These are phyloP conservation scores for Xylaria flabelliformis DNA, from an alignment of 495 filamentous ascomycete genomes.

Conservation along the genomic window DNA sequence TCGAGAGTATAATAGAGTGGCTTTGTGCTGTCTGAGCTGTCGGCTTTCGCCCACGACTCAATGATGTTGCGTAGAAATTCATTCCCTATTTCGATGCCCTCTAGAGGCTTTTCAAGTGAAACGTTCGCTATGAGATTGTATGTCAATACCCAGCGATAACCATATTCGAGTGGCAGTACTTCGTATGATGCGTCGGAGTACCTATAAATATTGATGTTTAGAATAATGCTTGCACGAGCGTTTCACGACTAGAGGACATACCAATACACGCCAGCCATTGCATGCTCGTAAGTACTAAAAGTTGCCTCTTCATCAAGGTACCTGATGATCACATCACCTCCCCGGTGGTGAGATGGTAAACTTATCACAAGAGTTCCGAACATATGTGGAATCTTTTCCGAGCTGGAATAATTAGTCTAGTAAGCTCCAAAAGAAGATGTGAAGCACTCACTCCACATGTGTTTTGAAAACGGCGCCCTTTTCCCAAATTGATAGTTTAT, in stretches of 20 bases:
- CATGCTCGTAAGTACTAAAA: not conserved
- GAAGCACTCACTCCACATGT: not conserved
- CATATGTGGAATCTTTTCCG: not conserved
- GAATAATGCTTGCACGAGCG: not conserved
- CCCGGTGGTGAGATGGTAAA: not conserved
- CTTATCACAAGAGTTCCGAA: constrained; percentile 8
- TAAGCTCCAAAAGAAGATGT: not conserved
- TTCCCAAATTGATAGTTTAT: constrained; percentile 4
- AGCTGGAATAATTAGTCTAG: not conserved
- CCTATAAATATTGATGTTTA: not conserved
- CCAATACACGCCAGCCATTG: not conserved
- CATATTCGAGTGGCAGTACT: not conserved
- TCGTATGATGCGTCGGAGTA: constrained; percentile 4
- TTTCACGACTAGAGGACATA: not conserved
- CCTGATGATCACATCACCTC: constrained; percentile 1
- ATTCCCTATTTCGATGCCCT: not conserved
- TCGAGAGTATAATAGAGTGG: constrained; percentile 3
- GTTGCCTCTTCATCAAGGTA: not conserved
- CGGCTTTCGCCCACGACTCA: not conserved
- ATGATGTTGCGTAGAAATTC: not conserved
- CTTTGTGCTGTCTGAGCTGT: not conserved
- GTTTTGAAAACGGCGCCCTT: not conserved
- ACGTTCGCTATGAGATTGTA: not conserved
- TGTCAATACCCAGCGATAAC: constrained; percentile 1
- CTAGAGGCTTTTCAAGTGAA: not conserved